phyloP scores from a whole-genome alignment of 1,139 yeast genomes.

The Diutina catenulata region DNA sequence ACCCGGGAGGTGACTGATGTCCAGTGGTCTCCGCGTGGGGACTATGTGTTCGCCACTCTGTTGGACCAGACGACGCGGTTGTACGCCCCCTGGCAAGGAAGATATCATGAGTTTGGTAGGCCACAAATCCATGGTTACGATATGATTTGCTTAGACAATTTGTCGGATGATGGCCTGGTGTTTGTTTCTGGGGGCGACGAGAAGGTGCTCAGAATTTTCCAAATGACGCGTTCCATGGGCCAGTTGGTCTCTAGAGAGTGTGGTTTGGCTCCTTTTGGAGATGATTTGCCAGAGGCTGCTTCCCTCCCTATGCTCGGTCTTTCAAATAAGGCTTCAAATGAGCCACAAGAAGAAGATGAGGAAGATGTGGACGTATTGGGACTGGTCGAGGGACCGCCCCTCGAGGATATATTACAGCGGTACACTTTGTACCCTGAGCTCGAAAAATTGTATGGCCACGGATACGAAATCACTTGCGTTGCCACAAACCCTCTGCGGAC shows the following conservation, averaged over 20 bases:
- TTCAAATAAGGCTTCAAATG: slow-evolving; percentile 76
- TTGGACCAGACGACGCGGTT: slow-evolving; percentile 90
- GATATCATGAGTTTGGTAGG: slow-evolving; percentile 69
- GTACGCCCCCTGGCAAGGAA: slow-evolving; percentile 49
- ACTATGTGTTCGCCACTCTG: slow-evolving; percentile 62
- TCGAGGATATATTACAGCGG: slow-evolving; percentile 84
- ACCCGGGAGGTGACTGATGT: slow-evolving; percentile 65
- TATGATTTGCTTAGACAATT: slow-evolving; percentile 70
- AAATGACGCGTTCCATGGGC: slow-evolving; percentile 76
- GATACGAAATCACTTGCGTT: slow-evolving; percentile 80
- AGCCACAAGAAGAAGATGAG: slow-evolving; percentile 25
- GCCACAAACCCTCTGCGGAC: slow-evolving; percentile 58
- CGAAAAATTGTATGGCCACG: slow-evolving; percentile 94
- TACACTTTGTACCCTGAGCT: slow-evolving; percentile 90
- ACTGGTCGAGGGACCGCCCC: slow-evolving; percentile 49
- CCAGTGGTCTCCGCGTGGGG: slow-evolving; percentile 63
- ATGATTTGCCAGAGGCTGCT: slow-evolving; percentile 60
- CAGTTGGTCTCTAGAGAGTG: slow-evolving; percentile 45
- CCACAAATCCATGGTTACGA: slow-evolving; percentile 99
- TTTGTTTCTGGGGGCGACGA: slow-evolving; percentile 97
- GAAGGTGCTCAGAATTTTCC: slow-evolving; percentile 80
- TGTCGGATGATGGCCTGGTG: slow-evolving; percentile 33
- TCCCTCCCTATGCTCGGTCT: slow-evolving; percentile 88
- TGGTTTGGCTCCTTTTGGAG: slow-evolving; percentile 22
- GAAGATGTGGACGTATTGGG: slow-evolving; percentile 34